Conservation (phyloP, 2,329 filamentous ascomycete species). For the Beauveria sp. region DNA sequence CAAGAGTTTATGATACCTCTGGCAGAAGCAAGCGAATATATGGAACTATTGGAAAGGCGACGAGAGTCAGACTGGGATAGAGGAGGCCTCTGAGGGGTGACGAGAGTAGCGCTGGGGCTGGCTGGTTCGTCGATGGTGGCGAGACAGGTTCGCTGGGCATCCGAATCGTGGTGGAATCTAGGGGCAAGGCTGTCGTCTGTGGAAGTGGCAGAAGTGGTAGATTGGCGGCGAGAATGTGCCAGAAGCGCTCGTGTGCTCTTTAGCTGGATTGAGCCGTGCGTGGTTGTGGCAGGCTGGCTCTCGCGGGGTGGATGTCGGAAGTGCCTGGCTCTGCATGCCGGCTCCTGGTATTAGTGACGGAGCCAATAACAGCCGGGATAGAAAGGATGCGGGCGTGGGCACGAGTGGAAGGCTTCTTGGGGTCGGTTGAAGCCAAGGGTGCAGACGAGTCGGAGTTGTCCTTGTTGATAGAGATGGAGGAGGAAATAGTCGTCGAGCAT, state of each 20-base stretch:
- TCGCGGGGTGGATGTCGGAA: constrained; percentile 48
- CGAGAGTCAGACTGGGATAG: constrained; percentile 47
- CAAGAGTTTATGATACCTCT: constrained; percentile 39
- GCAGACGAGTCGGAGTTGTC: neutral
- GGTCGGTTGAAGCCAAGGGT: neutral
- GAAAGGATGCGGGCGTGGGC: constrained; percentile 33
- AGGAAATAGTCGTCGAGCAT: constrained; percentile 5
- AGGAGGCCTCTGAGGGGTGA: constrained; percentile 31
- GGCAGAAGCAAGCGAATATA: constrained; percentile 61
- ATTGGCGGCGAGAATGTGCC: constrained; percentile 9
- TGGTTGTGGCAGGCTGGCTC: constrained; percentile 53
- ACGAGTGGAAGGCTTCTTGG: constrained; percentile 3
- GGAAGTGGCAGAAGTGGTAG: neutral
- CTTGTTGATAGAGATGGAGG: constrained; percentile 2
- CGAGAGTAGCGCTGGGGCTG: constrained; percentile 1
- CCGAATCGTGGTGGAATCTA: neutral
- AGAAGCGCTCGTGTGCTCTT: constrained; percentile 12
- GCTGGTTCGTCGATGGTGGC: neutral
- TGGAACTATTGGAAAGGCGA: constrained; percentile 64
- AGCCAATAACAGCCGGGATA: constrained; percentile 32
- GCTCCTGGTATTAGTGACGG: constrained; percentile 42
- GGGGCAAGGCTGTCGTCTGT: neutral
- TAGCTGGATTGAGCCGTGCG: constrained; percentile 8
- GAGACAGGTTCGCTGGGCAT: neutral
- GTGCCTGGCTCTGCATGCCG: constrained; percentile 53